These are phyloP conservation scores for Penicillium vulpinum DNA, from an alignment of 2,329 filamentous ascomycete genomes.

Conservation along the genomic window DNA sequence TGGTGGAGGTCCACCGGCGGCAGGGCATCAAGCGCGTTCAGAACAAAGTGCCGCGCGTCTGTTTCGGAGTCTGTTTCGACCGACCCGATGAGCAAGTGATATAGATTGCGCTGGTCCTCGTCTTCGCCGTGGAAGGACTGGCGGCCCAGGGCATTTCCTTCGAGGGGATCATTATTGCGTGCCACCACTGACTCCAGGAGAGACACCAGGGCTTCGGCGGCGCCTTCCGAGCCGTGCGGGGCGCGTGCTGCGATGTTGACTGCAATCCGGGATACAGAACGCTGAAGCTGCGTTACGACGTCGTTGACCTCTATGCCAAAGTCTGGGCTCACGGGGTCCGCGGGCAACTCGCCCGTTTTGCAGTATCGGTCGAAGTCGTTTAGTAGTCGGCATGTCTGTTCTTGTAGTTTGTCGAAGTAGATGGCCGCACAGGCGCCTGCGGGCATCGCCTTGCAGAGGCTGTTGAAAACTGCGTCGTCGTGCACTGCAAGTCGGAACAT, in stretches of 20 bases:
- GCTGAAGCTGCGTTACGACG: conserved; percentile 35
- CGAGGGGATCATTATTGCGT: conserved; percentile 43
- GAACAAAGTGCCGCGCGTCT: conserved; percentile 36
- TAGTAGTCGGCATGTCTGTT: conserved; percentile 37
- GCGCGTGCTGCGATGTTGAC: conserved; percentile 35
- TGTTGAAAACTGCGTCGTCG: conserved; percentile 44
- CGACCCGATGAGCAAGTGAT: conserved; percentile 42
- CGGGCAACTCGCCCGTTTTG: conserved; percentile 30
- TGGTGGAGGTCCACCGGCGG: conserved; percentile 33
- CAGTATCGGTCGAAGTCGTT: conserved; percentile 44
- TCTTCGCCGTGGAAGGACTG: conserved; percentile 37
- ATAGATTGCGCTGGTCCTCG: conserved; percentile 45
- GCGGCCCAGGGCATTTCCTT: conserved; percentile 38
- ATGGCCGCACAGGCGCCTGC: conserved; percentile 43
- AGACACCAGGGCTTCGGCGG: conserved; percentile 39
- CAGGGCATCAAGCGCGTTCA: conserved; percentile 42
- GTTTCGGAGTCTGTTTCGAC: conserved; percentile 28
- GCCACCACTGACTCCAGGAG: conserved; percentile 40
- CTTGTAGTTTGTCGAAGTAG: conserved; percentile 47
- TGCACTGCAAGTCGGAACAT: conserved; percentile 48
- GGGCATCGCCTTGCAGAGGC: conserved; percentile 46
- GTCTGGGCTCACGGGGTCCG: conserved; percentile 18
- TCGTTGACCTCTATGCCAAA: conserved; percentile 26
- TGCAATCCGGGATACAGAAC: conserved; percentile 33
- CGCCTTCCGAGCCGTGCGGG: conserved; percentile 40